These are phyloP conservation scores for Metschnikowia dekortorum DNA, from an alignment of 805 yeast genomes.

Conservation along the genomic window DNA sequence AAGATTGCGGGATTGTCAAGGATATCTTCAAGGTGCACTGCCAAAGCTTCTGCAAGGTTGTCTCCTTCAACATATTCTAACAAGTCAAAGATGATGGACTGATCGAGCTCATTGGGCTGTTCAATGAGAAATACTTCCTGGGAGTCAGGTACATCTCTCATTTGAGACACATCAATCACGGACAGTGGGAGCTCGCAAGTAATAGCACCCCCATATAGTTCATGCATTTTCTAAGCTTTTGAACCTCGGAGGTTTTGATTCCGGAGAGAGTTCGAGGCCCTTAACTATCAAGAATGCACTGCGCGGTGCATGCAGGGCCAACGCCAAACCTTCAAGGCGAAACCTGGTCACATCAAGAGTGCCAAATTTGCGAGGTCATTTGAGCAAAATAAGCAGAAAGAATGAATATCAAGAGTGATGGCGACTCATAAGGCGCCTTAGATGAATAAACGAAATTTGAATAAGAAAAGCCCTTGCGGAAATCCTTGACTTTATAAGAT, in stretches of 20 bases:
- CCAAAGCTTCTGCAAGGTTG: constrained; percentile 39
- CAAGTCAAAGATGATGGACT: constrained; percentile 61
- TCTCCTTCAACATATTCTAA: constrained; percentile 46
- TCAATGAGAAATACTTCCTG: constrained; percentile 82
- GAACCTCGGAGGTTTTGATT: background rate
- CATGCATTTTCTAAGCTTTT: background rate
- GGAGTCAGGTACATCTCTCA: constrained; percentile 86
- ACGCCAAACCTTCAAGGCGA: background rate
- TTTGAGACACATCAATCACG: constrained; percentile 68
- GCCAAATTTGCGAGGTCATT: background rate
- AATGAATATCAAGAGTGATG: no score
- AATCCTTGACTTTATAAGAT: no score
- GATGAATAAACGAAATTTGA: no score
- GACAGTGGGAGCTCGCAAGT: constrained; percentile 52
- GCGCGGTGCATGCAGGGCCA: background rate
- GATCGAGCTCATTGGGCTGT: constrained; percentile 34
- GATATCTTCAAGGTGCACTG: constrained; percentile 55
- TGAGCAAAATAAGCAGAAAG: no score
- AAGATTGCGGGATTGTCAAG: constrained; percentile 23
- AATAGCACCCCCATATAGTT: constrained; percentile 70
- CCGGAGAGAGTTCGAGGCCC: background rate
- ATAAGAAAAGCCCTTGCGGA: no score
- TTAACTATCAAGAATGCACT: background rate
- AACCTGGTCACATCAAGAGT: background rate
- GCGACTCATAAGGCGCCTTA: no score